Evolutionary conservation across 2,329 filamentous ascomycete species (phyloP).

Genomic region (Microcyclosporella mali): DNA sequence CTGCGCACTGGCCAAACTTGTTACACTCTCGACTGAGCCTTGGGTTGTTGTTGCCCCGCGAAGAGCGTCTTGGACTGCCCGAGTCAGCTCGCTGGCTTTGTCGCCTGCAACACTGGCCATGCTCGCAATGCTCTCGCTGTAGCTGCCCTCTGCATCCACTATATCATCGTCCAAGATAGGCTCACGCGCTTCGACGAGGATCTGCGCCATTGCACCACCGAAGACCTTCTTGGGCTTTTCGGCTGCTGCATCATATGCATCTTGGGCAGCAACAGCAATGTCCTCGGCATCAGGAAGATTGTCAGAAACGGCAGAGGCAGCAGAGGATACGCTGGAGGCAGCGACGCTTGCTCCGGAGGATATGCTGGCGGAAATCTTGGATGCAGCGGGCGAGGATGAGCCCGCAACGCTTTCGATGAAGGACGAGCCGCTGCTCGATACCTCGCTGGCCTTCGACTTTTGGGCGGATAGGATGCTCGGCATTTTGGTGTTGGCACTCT

Average conservation of each 20-base stretch:
- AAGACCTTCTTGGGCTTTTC: constrained; percentile 42
- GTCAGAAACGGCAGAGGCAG: constrained; percentile 14
- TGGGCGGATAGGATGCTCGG: constrained; percentile 20
- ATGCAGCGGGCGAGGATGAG: constrained; percentile 3
- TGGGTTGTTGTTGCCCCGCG: constrained; percentile 41
- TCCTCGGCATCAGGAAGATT: constrained; percentile 12
- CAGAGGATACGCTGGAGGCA: constrained; percentile 24
- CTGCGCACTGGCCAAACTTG: constrained; percentile 50
- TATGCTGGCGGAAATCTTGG: constrained; percentile 15
- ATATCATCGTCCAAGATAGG: constrained; percentile 45
- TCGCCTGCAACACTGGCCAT: constrained; percentile 49
- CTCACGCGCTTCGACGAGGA: constrained; percentile 42
- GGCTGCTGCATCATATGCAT: constrained; percentile 11
- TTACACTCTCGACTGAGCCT: constrained; percentile 45
- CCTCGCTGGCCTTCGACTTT: constrained; percentile 13
- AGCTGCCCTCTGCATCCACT: constrained; percentile 39
- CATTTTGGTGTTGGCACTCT: constrained; percentile 18
- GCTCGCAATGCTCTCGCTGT: constrained; percentile 47
- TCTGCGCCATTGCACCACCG: constrained; percentile 49
- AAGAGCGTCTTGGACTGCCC: constrained; percentile 51
- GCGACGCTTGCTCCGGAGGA: constrained; percentile 25
- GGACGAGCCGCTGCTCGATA: constrained; percentile 12
- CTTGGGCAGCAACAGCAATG: constrained; percentile 12
- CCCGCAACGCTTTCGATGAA: constrained; percentile 7
- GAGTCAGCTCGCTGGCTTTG: constrained; percentile 48